A percentile compares a stretch with the other conserved stretches of the same genome.
phyloP scores from a whole-genome alignment of 441 rosid species.

The Mallotus repandus region DNA sequence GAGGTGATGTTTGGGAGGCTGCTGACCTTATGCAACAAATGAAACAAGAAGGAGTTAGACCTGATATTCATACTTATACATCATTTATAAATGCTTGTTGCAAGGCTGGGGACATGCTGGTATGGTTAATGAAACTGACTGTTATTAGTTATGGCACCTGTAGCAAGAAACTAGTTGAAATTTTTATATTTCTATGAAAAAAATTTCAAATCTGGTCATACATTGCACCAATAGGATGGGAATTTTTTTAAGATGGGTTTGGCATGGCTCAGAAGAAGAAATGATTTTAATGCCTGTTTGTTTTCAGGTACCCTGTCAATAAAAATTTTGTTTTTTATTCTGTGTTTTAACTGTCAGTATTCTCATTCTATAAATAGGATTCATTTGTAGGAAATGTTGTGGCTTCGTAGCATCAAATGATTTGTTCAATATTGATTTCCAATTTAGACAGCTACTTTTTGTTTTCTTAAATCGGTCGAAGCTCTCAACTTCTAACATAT shows the following conservation, averaged over 20 bases:
- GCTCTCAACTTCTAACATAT: neutral
- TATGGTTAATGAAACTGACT: conserved; percentile 21
- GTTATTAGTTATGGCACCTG: no score
- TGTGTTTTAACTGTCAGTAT: neutral
- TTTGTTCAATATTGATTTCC: neutral
- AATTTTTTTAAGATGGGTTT: neutral
- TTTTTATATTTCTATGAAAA: neutral
- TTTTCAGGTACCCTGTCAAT: neutral
- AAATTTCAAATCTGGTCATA: neutral
- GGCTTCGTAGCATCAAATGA: neutral
- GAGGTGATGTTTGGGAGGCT: conserved; percentile 99
- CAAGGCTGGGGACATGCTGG: conserved; percentile 97
- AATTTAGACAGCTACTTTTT: neutral
- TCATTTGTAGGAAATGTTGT: neutral
- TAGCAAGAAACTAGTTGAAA: neutral
- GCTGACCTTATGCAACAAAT: conserved; percentile 94
- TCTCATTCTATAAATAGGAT: neutral
- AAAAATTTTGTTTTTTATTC: neutral
- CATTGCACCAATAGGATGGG: neutral
- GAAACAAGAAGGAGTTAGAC: conserved; percentile 79
- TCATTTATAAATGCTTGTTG: conserved; percentile 94
- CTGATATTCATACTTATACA: conserved; percentile 88
- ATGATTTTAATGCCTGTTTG: neutral
- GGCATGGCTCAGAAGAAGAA: neutral
- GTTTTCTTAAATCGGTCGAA: neutral